Conservation (phyloP, 2,329 filamentous ascomycete genomes). For the Aspergillus sp. region DNA sequence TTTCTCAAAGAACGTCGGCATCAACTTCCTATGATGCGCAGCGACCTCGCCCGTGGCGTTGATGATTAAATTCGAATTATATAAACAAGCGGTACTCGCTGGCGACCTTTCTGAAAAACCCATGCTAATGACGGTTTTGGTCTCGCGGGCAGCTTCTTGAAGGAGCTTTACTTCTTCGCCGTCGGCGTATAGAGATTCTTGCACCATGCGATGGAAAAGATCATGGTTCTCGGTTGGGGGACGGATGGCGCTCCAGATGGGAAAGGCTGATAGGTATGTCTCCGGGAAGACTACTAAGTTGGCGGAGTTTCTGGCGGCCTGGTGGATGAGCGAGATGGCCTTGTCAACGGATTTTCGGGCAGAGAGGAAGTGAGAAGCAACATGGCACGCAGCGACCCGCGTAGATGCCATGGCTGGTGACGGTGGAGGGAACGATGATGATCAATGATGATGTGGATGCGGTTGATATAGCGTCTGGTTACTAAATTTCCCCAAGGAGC, state of each 20-base stretch:
- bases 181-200: conserved; percentile 47
- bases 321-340: conserved; percentile 46
- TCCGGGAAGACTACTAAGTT: conserved; percentile 57
- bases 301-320: conserved; percentile 45
- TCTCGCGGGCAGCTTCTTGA: conserved; percentile 38
- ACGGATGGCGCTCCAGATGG: conserved; percentile 51
- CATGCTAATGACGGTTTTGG: conserved; percentile 45
- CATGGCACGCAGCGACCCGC: conserved; percentile 23
- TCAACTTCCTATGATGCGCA: conserved; percentile 55
- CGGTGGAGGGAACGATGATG: too few relatives aligned
- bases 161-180: conserved; percentile 48
- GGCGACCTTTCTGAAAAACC: conserved; percentile 52
- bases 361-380: conserved; percentile 49
- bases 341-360: conserved; percentile 49
- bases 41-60: conserved; percentile 45
- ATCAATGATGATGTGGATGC: too few relatives aligned
- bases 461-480: too few relatives aligned
- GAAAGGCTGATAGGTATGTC: conserved; percentile 54
- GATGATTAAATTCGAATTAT: conserved; percentile 54
- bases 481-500: too few relatives aligned
- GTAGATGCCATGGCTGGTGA: too few relatives aligned
- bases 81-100: conserved; percentile 49
- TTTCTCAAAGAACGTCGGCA: conserved; percentile 60
- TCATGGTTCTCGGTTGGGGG: conserved; percentile 52
- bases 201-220: conserved; percentile 49